A percentile compares a stretch with the other conserved stretches of the same genome.
These are phyloP conservation scores for Sisymbrium irio DNA, from an alignment of 345 rosid genomes.

Conservation along the genomic window DNA sequence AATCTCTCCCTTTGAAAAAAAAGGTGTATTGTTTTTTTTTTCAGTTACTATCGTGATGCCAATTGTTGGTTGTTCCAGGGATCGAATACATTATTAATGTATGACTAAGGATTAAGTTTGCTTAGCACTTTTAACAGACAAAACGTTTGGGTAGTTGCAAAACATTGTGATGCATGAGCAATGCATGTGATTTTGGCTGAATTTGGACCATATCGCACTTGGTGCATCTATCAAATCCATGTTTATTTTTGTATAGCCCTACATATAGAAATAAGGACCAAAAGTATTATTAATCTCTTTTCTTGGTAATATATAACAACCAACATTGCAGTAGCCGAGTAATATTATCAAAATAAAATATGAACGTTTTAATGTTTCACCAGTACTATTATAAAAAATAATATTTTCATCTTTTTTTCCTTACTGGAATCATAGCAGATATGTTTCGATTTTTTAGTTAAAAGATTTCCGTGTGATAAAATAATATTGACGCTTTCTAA, in stretches of 20 bases:
- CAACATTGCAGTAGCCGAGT: neutral
- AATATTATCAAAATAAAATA: neutral
- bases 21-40: neutral
- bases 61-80: constrained; percentile 1
- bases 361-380: neutral
- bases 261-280: neutral
- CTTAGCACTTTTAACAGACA: constrained; percentile 10
- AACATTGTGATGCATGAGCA: constrained; percentile 16
- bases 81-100: neutral
- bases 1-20: neutral
- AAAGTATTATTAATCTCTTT: constrained; percentile 3
- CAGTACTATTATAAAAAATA: neutral
- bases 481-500: neutral
- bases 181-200: constrained; percentile 25
- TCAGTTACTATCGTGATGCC: neutral
- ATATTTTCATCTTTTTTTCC: neutral
- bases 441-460: neutral
- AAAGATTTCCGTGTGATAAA: neutral
- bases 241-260: neutral
- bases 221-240: constrained; percentile 31
- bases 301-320: neutral
- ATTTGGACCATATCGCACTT: constrained; percentile 19
- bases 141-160: constrained; percentile 20
- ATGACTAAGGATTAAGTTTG: neutral
- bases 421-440: neutral